Percentiles rank a stretch among this genome's conserved stretches.
These are phyloP conservation scores for Rhodomyrtus psidioides DNA, from an alignment of 441 rosid species.

Conservation along the genomic window DNA sequence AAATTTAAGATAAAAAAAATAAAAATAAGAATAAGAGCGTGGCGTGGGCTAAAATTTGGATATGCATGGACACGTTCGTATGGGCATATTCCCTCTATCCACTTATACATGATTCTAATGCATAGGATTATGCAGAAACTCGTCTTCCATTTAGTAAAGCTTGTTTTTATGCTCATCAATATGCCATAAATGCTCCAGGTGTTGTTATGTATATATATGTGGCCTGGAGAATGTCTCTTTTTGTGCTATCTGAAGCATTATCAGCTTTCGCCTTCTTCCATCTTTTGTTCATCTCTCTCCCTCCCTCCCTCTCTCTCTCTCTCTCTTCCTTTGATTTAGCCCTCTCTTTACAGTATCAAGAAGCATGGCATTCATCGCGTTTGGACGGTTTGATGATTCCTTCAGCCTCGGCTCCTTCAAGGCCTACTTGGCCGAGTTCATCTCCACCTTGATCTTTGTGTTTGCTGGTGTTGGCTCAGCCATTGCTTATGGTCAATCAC, in stretches of 20 bases:
- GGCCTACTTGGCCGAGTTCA: constrained; percentile 85
- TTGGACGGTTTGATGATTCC: constrained; percentile 77
- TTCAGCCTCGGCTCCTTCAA: constrained; percentile 68
- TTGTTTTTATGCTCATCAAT: neutral
- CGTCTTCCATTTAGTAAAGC: neutral
- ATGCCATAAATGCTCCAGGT: neutral
- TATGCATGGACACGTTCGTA: constrained; percentile 5
- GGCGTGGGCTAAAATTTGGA: neutral
- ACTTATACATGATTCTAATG: neutral
- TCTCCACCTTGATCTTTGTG: constrained; percentile 89
- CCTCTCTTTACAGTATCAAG: neutral
- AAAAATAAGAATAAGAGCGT: neutral
- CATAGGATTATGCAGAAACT: neutral
- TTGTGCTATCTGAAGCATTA: neutral
- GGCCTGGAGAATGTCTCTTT: neutral
- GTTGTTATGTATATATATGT: neutral
- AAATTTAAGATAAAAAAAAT: neutral
- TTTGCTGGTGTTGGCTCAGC: constrained; percentile 95
- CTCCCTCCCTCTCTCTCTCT: no score
- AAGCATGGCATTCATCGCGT: constrained; percentile 58
- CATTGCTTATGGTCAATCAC: constrained; percentile 61
- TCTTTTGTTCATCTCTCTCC: neutral
- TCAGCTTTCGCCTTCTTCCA: neutral
- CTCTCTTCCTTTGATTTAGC: neutral
- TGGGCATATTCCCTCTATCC: neutral